phyloP scores from a whole-genome alignment of 805 yeast species.

The Sugiyamaella lignohabitans region DNA sequence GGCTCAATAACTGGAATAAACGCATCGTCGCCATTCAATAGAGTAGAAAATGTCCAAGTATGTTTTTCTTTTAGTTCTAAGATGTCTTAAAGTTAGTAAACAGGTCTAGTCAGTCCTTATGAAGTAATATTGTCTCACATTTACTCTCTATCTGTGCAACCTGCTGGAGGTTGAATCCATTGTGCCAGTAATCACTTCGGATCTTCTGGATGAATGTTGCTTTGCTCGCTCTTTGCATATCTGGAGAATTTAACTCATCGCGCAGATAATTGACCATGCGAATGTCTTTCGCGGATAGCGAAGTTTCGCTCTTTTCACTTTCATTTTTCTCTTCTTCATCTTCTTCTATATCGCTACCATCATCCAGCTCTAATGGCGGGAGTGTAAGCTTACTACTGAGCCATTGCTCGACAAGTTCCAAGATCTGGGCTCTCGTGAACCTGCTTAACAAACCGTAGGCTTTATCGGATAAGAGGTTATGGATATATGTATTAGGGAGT shows the following conservation, averaged over 20 bases:
- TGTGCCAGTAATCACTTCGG: slow-evolving; percentile 45
- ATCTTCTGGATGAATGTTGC: slow-evolving; percentile 36
- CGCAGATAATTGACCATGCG: slow-evolving; percentile 4
- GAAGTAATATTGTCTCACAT: slow-evolving; percentile 25
- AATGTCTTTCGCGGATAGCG: background rate
- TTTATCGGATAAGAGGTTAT: slow-evolving; percentile 12
- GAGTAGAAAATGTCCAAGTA: slow-evolving; percentile 34
- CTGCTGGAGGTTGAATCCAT: slow-evolving; percentile 58
- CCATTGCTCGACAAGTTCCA: slow-evolving; percentile 12
- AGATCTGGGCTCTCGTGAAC: slow-evolving; percentile 7
- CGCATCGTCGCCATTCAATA: slow-evolving; percentile 25
- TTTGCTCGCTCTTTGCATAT: slow-evolving; percentile 4
- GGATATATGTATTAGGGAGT: slow-evolving; percentile 14
- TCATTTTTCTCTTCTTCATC: slow-evolving; percentile 4
- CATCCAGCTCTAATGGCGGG: slow-evolving; percentile 21
- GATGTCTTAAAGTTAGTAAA: slow-evolving; percentile 25
- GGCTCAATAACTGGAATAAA: slow-evolving; percentile 41
- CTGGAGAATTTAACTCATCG: slow-evolving; percentile 8
- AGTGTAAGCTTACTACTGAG: slow-evolving; percentile 2
- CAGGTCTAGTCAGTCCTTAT: background rate
- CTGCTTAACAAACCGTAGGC: slow-evolving; percentile 8
- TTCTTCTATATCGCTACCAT: slow-evolving; percentile 11
- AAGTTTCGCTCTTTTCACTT: background rate
- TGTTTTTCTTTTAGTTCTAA: slow-evolving; percentile 40
- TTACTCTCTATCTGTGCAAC: slow-evolving; percentile 67